phyloP scores from a whole-genome alignment of 306 rosid genomes.

The Cotoneaster glaucophyllus region DNA sequence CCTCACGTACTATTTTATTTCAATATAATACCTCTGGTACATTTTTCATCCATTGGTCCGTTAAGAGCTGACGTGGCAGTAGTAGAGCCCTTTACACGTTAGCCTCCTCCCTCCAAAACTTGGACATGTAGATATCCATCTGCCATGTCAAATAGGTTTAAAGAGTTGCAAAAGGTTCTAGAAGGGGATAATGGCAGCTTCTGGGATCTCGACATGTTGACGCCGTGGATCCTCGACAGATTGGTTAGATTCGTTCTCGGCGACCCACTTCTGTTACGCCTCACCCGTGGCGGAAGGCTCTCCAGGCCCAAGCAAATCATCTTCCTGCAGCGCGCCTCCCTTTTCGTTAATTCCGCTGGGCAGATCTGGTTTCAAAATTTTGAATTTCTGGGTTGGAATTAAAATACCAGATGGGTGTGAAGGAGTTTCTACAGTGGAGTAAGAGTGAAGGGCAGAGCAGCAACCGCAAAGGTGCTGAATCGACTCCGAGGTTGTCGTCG shows the following conservation, averaged over 20 bases:
- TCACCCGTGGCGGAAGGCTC: slow-evolving; percentile 61
- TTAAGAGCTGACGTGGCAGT: no score
- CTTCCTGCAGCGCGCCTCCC: slow-evolving; percentile 63
- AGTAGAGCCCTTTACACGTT: no score
- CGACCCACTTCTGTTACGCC: slow-evolving; percentile 54
- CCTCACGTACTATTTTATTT: no score
- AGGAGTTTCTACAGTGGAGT: no score
- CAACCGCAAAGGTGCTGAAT: neutral
- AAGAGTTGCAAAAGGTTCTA: neutral
- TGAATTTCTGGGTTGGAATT: no score
- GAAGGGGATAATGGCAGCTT: slow-evolving; percentile 43
- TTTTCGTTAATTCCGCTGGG: slow-evolving; percentile 39
- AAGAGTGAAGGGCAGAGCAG: no score
- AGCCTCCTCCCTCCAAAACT: no score
- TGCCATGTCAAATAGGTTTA: neutral
- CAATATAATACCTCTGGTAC: no score
- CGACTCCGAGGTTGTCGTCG: slow-evolving; percentile 85
- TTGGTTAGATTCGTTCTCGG: slow-evolving; percentile 50
- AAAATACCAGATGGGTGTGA: no score
- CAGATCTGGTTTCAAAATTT: no score
- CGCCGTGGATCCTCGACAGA: slow-evolving; percentile 64
- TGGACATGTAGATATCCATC: no score
- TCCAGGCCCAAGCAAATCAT: slow-evolving; percentile 67
- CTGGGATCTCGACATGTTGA: slow-evolving; percentile 78
- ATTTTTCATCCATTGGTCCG: no score